Percentiles rank a stretch among this genome's conserved stretches.
These are phyloP conservation scores for Solidago caesia DNA, from an alignment of 129 eudicot species.

Conservation along the genomic window DNA sequence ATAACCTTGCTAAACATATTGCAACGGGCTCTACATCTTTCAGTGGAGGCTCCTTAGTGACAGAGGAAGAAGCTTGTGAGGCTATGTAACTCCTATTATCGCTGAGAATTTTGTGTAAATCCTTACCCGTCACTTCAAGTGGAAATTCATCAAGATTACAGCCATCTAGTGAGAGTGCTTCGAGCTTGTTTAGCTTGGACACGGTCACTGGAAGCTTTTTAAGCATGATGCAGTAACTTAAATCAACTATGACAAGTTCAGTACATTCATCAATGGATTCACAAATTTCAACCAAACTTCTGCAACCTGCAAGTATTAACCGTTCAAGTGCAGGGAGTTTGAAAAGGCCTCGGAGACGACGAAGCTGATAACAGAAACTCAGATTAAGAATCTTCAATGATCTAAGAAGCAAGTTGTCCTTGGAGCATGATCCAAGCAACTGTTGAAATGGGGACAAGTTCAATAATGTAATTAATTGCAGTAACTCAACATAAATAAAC, in stretches of 20 bases:
- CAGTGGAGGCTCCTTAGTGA: neutral
- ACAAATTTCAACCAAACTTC: conserved; percentile 18
- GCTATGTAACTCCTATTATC: neutral
- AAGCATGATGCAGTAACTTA: conserved; percentile 26
- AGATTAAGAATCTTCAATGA: conserved; percentile 34
- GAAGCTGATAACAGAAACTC: conserved; percentile 27
- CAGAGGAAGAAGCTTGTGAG: conserved; percentile 15
- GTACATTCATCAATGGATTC: conserved; percentile 23
- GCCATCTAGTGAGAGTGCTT: conserved; percentile 30
- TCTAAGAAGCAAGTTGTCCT: neutral
- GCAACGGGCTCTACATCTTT: no score
- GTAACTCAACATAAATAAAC: neutral
- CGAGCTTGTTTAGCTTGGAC: conserved; percentile 15
- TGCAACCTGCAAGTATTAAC: conserved; percentile 25
- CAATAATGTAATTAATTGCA: neutral
- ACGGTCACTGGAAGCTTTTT: conserved; percentile 11
- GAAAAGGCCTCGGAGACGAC: neutral
- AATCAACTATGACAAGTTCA: conserved; percentile 22
- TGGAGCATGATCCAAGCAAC: neutral
- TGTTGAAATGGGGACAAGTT: conserved; percentile 2
- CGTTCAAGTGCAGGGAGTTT: conserved; percentile 32
- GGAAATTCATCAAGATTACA: conserved; percentile 19
- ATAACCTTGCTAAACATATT: conserved; percentile 13
- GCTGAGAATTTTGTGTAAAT: no score
- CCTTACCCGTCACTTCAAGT: neutral